Conservation (phyloP, 371 early-diverging fungal species). For the Nosema muscidifuracis region DNA sequence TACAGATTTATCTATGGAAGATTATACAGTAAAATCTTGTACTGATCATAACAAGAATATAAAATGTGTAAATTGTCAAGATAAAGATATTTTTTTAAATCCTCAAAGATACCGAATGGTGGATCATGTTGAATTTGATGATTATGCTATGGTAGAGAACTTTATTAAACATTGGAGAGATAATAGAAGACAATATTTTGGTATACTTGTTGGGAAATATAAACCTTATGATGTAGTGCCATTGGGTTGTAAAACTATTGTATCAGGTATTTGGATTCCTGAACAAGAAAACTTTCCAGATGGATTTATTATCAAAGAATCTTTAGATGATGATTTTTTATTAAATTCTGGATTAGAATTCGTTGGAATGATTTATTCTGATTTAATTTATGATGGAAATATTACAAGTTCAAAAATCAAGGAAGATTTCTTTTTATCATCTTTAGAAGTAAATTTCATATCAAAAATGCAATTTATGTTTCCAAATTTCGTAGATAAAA, state of each 20-base stretch:
- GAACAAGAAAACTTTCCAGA: slow-evolving; percentile 75
- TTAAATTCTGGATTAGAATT: slow-evolving; percentile 67
- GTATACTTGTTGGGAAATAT: slow-evolving; percentile 83
- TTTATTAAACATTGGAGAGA: slow-evolving; percentile 78
- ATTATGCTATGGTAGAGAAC: slow-evolving; percentile 71
- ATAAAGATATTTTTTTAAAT: slow-evolving; percentile 45
- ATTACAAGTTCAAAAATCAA: slow-evolving; percentile 75
- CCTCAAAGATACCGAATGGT: slow-evolving; percentile 80
- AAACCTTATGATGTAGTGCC: slow-evolving; percentile 81
- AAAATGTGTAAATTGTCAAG: slow-evolving; percentile 48
- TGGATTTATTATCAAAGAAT: slow-evolving; percentile 68
- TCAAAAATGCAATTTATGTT: slow-evolving; percentile 75
- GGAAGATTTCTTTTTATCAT: slow-evolving; percentile 81
- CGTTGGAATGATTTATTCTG: slow-evolving; percentile 85
- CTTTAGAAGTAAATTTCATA: slow-evolving; percentile 78
- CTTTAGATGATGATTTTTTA: slow-evolving; percentile 68
- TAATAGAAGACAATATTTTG: slow-evolving; percentile 79
- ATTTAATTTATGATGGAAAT: slow-evolving; percentile 75
- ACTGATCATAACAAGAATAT: slow-evolving; percentile 42
- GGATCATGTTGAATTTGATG: slow-evolving; percentile 95
- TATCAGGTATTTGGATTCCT: slow-evolving; percentile 85
- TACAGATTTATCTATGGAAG: slow-evolving; percentile 24
- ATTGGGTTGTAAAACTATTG: slow-evolving; percentile 87
- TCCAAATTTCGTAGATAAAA: slow-evolving; percentile 61
- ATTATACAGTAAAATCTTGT: slow-evolving; percentile 38